These are phyloP conservation scores for Vanrija humicola DNA, from an alignment of 1,284 basidiomycete genomes.

Conservation along the genomic window DNA sequence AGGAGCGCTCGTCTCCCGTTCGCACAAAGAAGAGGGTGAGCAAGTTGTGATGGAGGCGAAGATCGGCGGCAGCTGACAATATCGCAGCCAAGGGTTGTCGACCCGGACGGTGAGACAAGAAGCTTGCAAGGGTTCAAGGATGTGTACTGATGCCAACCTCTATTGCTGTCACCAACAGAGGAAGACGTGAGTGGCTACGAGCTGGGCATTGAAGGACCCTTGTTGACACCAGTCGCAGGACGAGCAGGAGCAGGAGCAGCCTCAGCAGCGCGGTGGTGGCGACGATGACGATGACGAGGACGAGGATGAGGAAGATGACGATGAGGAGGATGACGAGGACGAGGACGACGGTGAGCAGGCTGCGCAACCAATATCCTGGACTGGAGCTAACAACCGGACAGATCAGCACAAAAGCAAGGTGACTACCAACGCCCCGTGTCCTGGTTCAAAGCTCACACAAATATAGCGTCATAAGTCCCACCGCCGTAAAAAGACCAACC, in stretches of 20 bases:
- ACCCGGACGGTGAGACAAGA: constrained; percentile 34
- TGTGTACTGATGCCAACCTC: neutral
- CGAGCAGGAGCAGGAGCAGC: constrained; percentile 9
- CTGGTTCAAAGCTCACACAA: constrained; percentile 2
- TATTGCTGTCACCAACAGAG: constrained; percentile 7
- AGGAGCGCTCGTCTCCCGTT: constrained; percentile 12
- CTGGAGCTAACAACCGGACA: constrained; percentile 9
- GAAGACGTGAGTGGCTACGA: constrained; percentile 20
- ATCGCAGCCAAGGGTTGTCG: constrained; percentile 30
- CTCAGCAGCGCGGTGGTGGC: neutral
- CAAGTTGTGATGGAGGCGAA: neutral
- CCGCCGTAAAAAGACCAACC: constrained; percentile 57
- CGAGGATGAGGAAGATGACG: constrained; percentile 49
- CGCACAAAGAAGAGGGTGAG: constrained; percentile 38
- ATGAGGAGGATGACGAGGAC: constrained; percentile 46
- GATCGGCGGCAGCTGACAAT: neutral
- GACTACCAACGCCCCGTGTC: no score
- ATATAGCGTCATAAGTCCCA: constrained; percentile 43
- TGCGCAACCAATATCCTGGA: constrained; percentile 66
- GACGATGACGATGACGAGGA: constrained; percentile 14
- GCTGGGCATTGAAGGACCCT: neutral
- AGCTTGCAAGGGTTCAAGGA: neutral
- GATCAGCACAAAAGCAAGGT: constrained; percentile 12
- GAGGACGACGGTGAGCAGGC: constrained; percentile 56
- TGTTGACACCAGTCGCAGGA: constrained; percentile 1